phyloP scores from a whole-genome alignment of 305 asterid genomes.

The Fraxinus sp. region DNA sequence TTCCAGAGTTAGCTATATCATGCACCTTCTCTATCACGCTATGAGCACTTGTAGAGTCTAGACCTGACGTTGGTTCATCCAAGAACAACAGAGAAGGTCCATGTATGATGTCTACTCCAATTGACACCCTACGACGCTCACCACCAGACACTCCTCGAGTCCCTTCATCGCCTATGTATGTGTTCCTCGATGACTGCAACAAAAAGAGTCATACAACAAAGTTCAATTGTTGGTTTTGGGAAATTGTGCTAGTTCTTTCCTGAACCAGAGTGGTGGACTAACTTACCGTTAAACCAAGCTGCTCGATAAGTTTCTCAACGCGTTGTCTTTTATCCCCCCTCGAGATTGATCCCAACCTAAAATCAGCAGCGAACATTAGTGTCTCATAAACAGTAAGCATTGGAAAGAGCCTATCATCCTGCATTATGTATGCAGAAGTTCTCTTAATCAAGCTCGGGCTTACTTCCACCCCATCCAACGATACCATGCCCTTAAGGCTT shows the following conservation, averaged over 20 bases:
- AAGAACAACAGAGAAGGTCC: constrained; percentile 72
- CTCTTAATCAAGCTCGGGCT: constrained; percentile 67
- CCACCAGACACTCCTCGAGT: constrained; percentile 85
- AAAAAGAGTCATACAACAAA: not conserved
- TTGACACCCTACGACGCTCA: constrained; percentile 81
- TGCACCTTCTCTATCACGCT: constrained; percentile 82
- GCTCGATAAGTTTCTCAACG: constrained; percentile 57
- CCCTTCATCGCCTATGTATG: constrained; percentile 89
- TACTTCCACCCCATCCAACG: constrained; percentile 58
- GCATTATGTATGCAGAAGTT: constrained; percentile 75
- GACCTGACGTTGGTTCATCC: constrained; percentile 86
- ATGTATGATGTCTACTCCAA: constrained; percentile 82
- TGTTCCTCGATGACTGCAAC: constrained; percentile 61
- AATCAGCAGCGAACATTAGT: constrained; percentile 85
- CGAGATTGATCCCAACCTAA: constrained; percentile 55
- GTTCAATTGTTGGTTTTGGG: not conserved
- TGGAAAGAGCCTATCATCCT: constrained; percentile 70
- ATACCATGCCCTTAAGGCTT: constrained; percentile 57
- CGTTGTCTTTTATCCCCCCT: constrained; percentile 48
- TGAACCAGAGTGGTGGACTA: not conserved
- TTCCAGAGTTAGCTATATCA: constrained; percentile 66
- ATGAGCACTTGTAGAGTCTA: constrained; percentile 84
- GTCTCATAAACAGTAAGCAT: constrained; percentile 86
- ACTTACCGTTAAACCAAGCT: constrained; percentile 65
- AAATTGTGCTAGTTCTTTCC: not conserved